phyloP scores from a whole-genome alignment of 768 basidiomycete genomes.

The Gyrodon lividus region DNA sequence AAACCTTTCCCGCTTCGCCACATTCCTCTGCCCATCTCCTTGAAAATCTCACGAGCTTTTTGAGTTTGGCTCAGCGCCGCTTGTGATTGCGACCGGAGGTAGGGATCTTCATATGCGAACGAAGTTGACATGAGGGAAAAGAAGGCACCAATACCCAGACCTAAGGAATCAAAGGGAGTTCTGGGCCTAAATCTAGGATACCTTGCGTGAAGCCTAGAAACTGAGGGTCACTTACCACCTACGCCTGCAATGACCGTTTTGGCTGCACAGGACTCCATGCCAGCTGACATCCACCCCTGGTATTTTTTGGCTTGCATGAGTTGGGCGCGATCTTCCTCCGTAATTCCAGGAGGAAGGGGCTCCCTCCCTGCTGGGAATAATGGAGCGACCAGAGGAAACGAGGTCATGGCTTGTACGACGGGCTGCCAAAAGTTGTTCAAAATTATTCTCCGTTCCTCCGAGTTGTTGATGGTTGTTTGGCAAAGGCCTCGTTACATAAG shows the following conservation, averaged over 20 bases:
- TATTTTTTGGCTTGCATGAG: constrained; percentile 73
- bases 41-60: constrained; percentile 83
- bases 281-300: constrained; percentile 65
- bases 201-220: not conserved
- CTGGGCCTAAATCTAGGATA: constrained; percentile 6
- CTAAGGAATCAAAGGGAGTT: constrained; percentile 38
- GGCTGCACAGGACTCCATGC: constrained; percentile 82
- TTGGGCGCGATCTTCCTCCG: constrained; percentile 73
- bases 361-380: constrained; percentile 85
- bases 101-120: constrained; percentile 93
- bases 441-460: constrained; percentile 3
- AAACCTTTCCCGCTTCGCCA: constrained; percentile 88
- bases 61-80: constrained; percentile 60
- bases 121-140: constrained; percentile 96
- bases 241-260: constrained; percentile 82
- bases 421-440: not conserved
- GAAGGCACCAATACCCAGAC: constrained; percentile 90
- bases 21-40: constrained; percentile 94
- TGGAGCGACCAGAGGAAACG: constrained; percentile 53
- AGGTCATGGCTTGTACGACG: constrained; percentile 16
- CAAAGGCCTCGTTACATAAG: not conserved
- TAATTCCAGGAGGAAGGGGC: constrained; percentile 80
- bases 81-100: constrained; percentile 63
- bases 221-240: constrained; percentile 57
- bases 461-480: constrained; percentile 22